phyloP scores from a whole-genome alignment of 768 basidiomycete species.

The Porphyrellus cyaneotinctus region DNA sequence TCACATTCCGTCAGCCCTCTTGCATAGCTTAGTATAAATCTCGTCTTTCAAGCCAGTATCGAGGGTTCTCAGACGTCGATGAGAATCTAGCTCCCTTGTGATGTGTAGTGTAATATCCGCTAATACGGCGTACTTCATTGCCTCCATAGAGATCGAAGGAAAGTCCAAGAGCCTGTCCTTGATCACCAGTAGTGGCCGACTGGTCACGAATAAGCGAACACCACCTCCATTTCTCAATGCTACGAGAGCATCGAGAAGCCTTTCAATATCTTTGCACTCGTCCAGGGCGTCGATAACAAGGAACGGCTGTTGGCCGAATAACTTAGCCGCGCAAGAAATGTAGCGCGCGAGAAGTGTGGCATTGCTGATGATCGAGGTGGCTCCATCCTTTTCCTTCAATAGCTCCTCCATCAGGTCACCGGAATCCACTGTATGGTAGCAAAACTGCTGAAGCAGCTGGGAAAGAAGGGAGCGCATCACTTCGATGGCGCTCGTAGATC shows the following conservation, averaged over 20 bases:
- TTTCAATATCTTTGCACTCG: constrained; percentile 12
- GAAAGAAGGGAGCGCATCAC: constrained; percentile 17
- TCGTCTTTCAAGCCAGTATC: constrained; percentile 2
- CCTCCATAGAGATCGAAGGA: constrained; percentile 3
- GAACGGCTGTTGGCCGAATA: background rate
- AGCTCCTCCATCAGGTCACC: background rate
- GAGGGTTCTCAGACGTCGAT: background rate
- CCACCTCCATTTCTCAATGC: background rate
- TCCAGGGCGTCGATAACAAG: constrained; percentile 16
- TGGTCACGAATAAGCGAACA: constrained; percentile 1
- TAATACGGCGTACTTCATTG: background rate
- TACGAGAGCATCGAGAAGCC: background rate
- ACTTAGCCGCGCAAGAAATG: background rate
- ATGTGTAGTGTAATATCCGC: constrained; percentile 9
- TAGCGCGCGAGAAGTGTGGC: background rate
- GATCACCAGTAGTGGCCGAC: constrained; percentile 12
- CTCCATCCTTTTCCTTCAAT: background rate
- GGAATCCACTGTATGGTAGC: background rate
- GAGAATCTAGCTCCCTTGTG: constrained; percentile 6
- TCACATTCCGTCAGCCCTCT: constrained; percentile 15
- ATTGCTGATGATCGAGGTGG: background rate
- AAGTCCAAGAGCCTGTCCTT: background rate
- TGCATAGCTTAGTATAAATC: background rate
- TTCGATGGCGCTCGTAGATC: background rate
- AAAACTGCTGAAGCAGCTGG: constrained; percentile 8